Percentiles rank a stretch among this genome's conserved stretches.
Conservation (phyloP, 495 filamentous ascomycete species). For the Penicillium egyptiacum region DNA sequence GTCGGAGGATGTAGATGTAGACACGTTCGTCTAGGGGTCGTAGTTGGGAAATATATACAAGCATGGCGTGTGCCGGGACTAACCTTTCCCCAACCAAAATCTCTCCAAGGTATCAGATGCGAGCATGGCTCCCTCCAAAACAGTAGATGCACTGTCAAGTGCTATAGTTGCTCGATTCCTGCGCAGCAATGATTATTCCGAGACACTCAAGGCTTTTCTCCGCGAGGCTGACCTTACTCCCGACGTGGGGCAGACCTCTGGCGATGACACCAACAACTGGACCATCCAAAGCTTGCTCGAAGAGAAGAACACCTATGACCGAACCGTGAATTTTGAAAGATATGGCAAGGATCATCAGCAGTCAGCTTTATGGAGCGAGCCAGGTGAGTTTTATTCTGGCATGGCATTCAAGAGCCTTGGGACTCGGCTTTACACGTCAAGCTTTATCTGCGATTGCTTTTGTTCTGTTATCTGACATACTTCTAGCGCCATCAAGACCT, state of each 20-base stretch:
- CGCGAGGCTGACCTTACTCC: slow-evolving; percentile 58
- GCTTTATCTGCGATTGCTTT: not conserved
- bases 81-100: slow-evolving; percentile 6
- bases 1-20: not conserved
- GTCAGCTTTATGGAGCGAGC: slow-evolving; percentile 47
- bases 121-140: slow-evolving; percentile 22
- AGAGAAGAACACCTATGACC: slow-evolving; percentile 64
- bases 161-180: slow-evolving; percentile 64
- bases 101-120: not conserved
- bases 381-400: slow-evolving; percentile 42
- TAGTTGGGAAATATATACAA: not conserved
- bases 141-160: slow-evolving; percentile 32
- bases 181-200: slow-evolving; percentile 56
- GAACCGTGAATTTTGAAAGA: slow-evolving; percentile 56
- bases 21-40: not conserved
- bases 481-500: slow-evolving; percentile 51
- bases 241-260: slow-evolving; percentile 39
- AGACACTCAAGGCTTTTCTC: slow-evolving; percentile 62
- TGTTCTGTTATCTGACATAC: slow-evolving; percentile 11
- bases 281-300: slow-evolving; percentile 65
- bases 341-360: slow-evolving; percentile 40
- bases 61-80: not conserved
- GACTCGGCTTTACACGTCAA: not conserved
- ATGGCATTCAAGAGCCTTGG: not conserved
- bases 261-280: slow-evolving; percentile 49